Evolutionary conservation across 225 moss, liverwort and hornwort species (phyloP).

Genomic region (Sphagnum contortum): DNA sequence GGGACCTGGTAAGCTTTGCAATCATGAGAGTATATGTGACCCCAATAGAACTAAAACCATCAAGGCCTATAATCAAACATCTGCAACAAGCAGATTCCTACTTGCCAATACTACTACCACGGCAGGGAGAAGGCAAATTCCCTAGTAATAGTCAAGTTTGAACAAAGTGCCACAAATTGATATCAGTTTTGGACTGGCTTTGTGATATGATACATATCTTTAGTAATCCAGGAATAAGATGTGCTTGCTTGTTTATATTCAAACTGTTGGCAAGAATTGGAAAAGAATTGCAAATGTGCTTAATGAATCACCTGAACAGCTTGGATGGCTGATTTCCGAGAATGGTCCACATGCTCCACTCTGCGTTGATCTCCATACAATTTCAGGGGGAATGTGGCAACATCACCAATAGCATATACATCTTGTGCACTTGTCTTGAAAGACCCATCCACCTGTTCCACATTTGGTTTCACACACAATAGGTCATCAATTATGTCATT

Average conservation of each 20-base stretch:
- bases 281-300: slow-evolving; percentile 10
- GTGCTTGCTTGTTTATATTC: background rate
- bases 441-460: slow-evolving; percentile 50
- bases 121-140: background rate
- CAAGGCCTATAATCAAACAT: background rate
- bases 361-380: slow-evolving; percentile 52
- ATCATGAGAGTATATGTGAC: no score
- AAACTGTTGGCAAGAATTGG: background rate
- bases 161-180: no score
- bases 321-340: slow-evolving; percentile 67
- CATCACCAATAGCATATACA: slow-evolving; percentile 65
- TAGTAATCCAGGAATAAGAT: no score
- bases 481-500: no score
- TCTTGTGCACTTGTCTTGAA: slow-evolving; percentile 49
- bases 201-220: no score
- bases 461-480: no score
- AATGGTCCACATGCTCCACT: slow-evolving; percentile 89
- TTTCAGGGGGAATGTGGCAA: slow-evolving; percentile 73
- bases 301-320: slow-evolving; percentile 29
- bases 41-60: background rate
- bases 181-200: no score
- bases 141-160: background rate
- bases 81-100: background rate
- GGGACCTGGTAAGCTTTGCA: background rate
- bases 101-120: background rate